phyloP scores from a whole-genome alignment of 129 eudicot genomes.

The Ambrosia trifida region DNA sequence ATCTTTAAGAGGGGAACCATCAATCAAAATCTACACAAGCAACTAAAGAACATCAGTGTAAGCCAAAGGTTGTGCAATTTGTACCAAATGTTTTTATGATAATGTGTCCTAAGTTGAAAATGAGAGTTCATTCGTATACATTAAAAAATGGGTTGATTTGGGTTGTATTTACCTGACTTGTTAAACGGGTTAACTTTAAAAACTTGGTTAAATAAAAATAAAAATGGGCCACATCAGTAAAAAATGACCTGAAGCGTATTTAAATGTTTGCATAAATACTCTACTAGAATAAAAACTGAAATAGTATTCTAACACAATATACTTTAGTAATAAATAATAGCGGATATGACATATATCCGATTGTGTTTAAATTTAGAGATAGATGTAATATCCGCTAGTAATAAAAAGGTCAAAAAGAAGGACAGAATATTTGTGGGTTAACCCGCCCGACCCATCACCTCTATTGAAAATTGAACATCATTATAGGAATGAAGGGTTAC shows the following conservation, averaged over 20 bases:
- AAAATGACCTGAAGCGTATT: not conserved
- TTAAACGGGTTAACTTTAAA: not conserved
- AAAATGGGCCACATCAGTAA: not conserved
- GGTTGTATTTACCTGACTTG: not conserved
- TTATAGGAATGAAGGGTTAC: constrained; percentile 37
- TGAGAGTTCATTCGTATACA: not conserved
- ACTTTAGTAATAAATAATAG: not conserved
- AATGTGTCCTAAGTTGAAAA: constrained; percentile 6
- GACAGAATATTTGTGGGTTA: not conserved
- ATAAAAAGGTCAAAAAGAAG: not conserved
- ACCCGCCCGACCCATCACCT: constrained; percentile 1
- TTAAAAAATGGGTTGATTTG: not conserved
- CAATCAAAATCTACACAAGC: constrained; percentile 64
- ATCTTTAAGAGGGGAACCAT: constrained; percentile 68
- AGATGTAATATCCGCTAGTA: too few relatives aligned
- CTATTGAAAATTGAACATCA: not conserved
- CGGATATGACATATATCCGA: too few relatives aligned
- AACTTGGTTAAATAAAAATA: not conserved
- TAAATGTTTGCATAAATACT: not conserved
- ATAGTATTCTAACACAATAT: not conserved
- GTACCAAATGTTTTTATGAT: constrained; percentile 18
- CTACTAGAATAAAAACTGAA: not conserved
- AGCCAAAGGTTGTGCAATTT: not conserved
- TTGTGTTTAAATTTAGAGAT: too few relatives aligned
- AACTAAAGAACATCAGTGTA: constrained; percentile 14